Evolutionary conservation across 345 rosid genomes (phyloP).

Genomic region (Heritiera fomes): DNA sequence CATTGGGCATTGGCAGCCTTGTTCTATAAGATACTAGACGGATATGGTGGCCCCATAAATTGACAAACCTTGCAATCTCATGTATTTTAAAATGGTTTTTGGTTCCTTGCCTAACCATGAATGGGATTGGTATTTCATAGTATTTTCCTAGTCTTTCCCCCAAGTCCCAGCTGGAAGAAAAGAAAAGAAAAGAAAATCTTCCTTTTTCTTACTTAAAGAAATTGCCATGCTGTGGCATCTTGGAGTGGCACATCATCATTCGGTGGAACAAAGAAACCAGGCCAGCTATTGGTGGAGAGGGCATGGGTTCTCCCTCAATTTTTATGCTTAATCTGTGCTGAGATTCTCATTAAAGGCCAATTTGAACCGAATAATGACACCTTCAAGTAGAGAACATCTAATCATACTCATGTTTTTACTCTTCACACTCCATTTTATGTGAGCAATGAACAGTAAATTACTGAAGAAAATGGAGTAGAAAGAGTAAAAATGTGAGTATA

Average conservation of each 20-base stretch:
- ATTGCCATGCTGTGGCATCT: neutral
- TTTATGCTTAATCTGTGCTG: neutral
- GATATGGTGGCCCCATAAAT: neutral
- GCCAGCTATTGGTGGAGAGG: slow-evolving; percentile 24
- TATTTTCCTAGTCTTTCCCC: neutral
- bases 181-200: neutral
- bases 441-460: too few species aligned
- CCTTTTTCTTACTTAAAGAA: neutral
- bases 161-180: neutral
- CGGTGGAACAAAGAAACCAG: slow-evolving; percentile 12
- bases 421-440: too few species aligned
- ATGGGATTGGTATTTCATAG: neutral
- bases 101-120: neutral
- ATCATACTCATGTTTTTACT: too few species aligned
- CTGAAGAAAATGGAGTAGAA: too few species aligned
- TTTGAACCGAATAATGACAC: slow-evolving; percentile 2
- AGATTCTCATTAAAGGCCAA: neutral
- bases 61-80: neutral
- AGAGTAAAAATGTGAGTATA: too few species aligned
- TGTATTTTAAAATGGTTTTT: neutral
- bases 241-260: slow-evolving; percentile 10
- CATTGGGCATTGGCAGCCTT: neutral
- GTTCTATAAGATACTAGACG: too few species aligned
- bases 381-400: too few species aligned
- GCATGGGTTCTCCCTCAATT: slow-evolving; percentile 19